Evolutionary conservation across 495 filamentous ascomycete genomes (phyloP).

Genomic region (Jackrogersella multiformis): DNA sequence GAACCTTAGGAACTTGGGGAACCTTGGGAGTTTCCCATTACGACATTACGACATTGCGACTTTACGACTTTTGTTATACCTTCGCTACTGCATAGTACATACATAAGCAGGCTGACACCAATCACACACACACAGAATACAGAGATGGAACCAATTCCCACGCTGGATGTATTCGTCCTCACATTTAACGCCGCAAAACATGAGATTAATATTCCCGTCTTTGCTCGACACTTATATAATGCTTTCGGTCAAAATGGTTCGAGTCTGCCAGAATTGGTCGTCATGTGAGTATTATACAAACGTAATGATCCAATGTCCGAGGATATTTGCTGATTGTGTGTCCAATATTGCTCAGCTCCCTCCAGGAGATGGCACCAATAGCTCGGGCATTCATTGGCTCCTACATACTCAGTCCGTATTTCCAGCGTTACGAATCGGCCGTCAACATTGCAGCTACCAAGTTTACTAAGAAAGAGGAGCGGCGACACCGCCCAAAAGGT

Average conservation of each 20-base stretch:
- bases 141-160: conserved; percentile 36
- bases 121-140: background rate
- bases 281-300: conserved; percentile 57
- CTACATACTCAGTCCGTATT: conserved; percentile 78
- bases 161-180: conserved; percentile 72
- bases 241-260: conserved; percentile 65
- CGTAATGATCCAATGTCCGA: background rate
- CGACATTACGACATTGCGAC: too few relatives aligned
- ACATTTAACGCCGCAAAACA: conserved; percentile 90
- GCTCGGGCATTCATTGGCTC: conserved; percentile 87
- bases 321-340: conserved; percentile 1
- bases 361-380: conserved; percentile 92
- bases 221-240: conserved; percentile 76
- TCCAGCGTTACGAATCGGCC: conserved; percentile 70
- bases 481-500: conserved; percentile 34
- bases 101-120: background rate
- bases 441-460: conserved; percentile 70
- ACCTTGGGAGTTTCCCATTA: too few relatives aligned
- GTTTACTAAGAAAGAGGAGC: conserved; percentile 19
- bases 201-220: conserved; percentile 68
- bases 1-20: too few relatives aligned
- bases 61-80: background rate
- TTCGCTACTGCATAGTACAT: background rate
- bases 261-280: conserved; percentile 70
- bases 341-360: conserved; percentile 60